phyloP scores from a whole-genome alignment of 768 basidiomycete genomes.

The Mycena amicta region DNA sequence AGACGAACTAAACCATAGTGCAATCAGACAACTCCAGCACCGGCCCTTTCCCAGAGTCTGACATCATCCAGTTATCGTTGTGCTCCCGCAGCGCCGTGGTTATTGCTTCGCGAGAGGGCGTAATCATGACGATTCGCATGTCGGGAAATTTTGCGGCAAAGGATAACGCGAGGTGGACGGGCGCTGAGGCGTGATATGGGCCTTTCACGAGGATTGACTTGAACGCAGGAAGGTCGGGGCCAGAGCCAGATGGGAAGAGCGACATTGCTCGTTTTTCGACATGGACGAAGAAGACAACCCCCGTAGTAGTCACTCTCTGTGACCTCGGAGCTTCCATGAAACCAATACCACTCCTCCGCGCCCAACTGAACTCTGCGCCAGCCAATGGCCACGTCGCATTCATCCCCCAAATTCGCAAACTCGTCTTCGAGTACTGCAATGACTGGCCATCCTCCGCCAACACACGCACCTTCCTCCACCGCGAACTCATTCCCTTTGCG shows the following conservation, averaged over 20 bases:
- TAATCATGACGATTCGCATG: conserved; percentile 48
- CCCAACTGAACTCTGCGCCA: conserved; percentile 54
- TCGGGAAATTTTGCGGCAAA: conserved; percentile 37
- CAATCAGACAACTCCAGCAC: conserved; percentile 40
- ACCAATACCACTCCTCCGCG: conserved; percentile 41
- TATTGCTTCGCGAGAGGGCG: conserved; percentile 53
- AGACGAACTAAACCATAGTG: conserved; percentile 56
- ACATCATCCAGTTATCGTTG: conserved; percentile 59
- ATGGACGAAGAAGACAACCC: not conserved
- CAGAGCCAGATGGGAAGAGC: conserved; percentile 41
- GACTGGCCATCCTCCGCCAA: conserved; percentile 76
- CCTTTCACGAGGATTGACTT: conserved; percentile 65
- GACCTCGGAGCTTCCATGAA: too few species aligned
- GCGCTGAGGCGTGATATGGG: conserved; percentile 65
- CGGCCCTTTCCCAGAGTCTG: conserved; percentile 41
- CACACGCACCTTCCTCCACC: conserved; percentile 69
- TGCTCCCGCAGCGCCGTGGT: conserved; percentile 43
- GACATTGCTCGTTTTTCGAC: conserved; percentile 22
- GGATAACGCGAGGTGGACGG: conserved; percentile 67
- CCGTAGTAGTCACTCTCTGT: too few species aligned
- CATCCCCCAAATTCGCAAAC: conserved; percentile 77
- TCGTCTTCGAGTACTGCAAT: conserved; percentile 90
- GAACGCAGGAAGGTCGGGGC: conserved; percentile 48
- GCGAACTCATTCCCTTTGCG: conserved; percentile 66
- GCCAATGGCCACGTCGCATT: conserved; percentile 78